Conservation (phyloP, 2,329 filamentous ascomycete genomes). For the Exophiala sp. region DNA sequence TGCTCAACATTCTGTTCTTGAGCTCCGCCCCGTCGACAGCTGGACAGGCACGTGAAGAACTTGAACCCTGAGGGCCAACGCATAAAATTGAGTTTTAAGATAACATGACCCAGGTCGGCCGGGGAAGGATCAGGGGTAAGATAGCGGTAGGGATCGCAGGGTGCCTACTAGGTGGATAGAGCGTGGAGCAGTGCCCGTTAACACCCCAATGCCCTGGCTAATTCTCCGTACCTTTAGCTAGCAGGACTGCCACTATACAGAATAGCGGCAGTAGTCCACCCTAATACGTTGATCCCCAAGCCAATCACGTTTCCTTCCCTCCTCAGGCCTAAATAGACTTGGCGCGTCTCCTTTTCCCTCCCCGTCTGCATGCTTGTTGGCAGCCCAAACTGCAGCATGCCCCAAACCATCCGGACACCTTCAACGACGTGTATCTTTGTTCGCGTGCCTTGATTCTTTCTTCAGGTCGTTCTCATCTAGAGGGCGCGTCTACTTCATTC, state of each 20-base stretch:
- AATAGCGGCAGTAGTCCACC: no score
- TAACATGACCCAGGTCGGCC: background rate
- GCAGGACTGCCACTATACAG: no score
- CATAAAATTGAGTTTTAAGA: background rate
- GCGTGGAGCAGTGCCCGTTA: background rate
- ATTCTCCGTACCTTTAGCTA: no score
- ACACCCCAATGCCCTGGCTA: background rate
- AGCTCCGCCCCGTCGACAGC: no score
- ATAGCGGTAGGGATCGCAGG: background rate
- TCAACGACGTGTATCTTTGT: slow-evolving; percentile 10
- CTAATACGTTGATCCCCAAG: slow-evolving; percentile 14
- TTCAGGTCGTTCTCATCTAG: slow-evolving; percentile 10
- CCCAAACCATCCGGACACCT: background rate
- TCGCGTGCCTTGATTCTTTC: slow-evolving; percentile 7
- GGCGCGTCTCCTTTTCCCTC: slow-evolving; percentile 20
- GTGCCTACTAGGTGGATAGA: background rate
- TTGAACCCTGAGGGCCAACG: background rate
- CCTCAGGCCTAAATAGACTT: slow-evolving; percentile 10
- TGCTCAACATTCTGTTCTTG: no score
- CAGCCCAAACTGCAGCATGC: slow-evolving; percentile 1
- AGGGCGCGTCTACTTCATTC: slow-evolving; percentile 14
- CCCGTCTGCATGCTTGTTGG: background rate
- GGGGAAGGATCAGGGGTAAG: slow-evolving; percentile 22
- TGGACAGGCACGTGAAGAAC: slow-evolving; percentile 11
- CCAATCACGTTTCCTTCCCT: slow-evolving; percentile 11